Evolutionary conservation across 306 rosid species (phyloP), one percentile per base, ranked within the genome.

Genomic region (Lupinus albus): DNA sequence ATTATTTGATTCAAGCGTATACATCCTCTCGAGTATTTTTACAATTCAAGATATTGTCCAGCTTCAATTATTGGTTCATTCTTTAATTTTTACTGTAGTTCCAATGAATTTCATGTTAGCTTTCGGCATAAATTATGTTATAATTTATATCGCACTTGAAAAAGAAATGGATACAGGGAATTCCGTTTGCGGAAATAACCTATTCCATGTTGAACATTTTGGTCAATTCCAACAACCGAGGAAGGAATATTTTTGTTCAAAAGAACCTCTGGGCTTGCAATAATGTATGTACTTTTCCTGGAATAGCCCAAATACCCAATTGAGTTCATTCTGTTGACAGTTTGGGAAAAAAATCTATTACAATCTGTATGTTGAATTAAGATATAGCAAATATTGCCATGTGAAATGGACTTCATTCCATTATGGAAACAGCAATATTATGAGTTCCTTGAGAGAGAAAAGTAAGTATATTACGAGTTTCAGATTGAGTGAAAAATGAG

Each of bases 51-150:
- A 59, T 47, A 12, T 59, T 44, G 12, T 30, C 57, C 39, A 3
- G 72, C 53, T 45, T 13, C 68, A 70, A 42, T 54, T 66, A 9
- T 65, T 73, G 64, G 17, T 75, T 73, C 76, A 78, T 84, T 84
- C 81, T 67, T 80, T 80, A 13, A 49, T 74, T 83, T 57, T 42
- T 7, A 2, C 28, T 25, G 3, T 25, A 42, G 53, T 51, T 50
- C 8, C 14, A 59, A 65, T 62, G 15, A 76, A 36, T 46, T 71
- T 68, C 13, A 47, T 32, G 44, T 11, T n/a, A 67, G 47, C 25
- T 20, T 38, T 68, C 59, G 21, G 58, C 71, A 33, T 55, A 55
- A 72, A 17, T 47, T 68, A 33, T 55, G 44, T 11, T 59, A 45
- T 67, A 46, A 52, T 49, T 72, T 41, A 7, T 66, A 39, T 35